Evolutionary conservation across 2,329 filamentous ascomycete species (phyloP), one percentile per base, ranked within the genome.

Genomic region (Alternaria conjuncta): DNA sequence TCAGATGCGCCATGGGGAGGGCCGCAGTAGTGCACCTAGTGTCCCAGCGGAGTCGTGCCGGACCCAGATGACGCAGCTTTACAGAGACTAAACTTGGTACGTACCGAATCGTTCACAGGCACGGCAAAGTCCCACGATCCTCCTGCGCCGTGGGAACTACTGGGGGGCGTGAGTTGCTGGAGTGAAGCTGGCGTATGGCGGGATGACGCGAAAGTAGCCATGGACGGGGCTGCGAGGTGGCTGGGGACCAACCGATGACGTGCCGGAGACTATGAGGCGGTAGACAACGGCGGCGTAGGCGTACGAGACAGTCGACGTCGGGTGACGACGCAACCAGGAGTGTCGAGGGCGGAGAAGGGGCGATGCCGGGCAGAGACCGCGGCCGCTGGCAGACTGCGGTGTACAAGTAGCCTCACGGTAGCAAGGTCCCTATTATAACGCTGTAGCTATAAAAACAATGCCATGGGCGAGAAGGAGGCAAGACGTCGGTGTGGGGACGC

Each of bases 71-170:
- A 67, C 61, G 47, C 56, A 30, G 60, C 55, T 51, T 51, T 44
- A 57, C 56, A 44, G 60, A 30, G 43, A 49, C 21, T 46, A 20
- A 58, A 18, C 15, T 46, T 53, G 55, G 55, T 69, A 79, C 79
- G 66, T 67, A 81, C 79, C 72, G 73, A 65, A 54, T 75, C 65
- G 62, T 75, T 72, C 50, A 81, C 55, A 60, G 79, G 79, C 51
- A 81, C 79, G 45, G 79, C 79, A 65, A 77, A 77, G 53, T 81
- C 78, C 78, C 79, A 81, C 54, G 73, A 71, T 61, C 71, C 75
- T 60, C 75, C 65, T 49, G 68, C 76, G 64, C 78, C 78, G 75
- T 82, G 78, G 12, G 79, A 77, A 64, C 78, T 81, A 65, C 74
- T 79, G 32, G 80, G 80, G 54, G 80, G 79, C 12, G 79, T 81